Base-by-base conservation (phyloP, 495 filamentous ascomycete species). In the Jackrogersella minutella region DNA sequence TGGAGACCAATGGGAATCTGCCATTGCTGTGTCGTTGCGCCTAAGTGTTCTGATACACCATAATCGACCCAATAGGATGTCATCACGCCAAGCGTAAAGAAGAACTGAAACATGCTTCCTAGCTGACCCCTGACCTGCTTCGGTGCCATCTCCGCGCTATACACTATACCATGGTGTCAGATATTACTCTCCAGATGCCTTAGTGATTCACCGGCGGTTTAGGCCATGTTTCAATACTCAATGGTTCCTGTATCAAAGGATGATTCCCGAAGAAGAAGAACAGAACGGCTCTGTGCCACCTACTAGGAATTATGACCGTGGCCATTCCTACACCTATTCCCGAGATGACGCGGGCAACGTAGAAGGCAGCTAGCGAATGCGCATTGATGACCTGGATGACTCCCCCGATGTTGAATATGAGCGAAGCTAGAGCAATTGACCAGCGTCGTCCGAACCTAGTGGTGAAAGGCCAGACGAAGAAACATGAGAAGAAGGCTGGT, bases 41-140 rank as follows among this genome's bases (percentile, higher is more conserved):
- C 71, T 10, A 80, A 68, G 39, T 77, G 67, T 17, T 47, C 44
- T 0, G 63, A 73, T 0, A 82, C 81, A 5, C 50, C 80, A 64
- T 84, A 84, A 55, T 82, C 80, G 39, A 84, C 72, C 81, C 81
- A 84, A 52, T 82, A 82, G 34, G 79, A 79, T 19, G 74, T 71
- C 75, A 82, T 79, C 2, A 84, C 79, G 21, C 81, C 81, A 8
- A 80, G 63, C 0, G 80, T 78, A 46, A 81, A 84, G 58, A 84
- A 78, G 64, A 76, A 77, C 60, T 84, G 82, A 24, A 82, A 80
- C 22, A 81, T 73, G 8, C 70, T 78, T 46, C 68, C 81, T 5
- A 82, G 58, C 57, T 75, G 74, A 30, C 81, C 82, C 10, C 82
- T 76, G 14, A 84, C 79, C 44, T 81, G 74, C 62, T 82, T 83